Evolutionary conservation across 2,329 filamentous ascomycete genomes (phyloP), one percentile per base, ranked within the genome.

Genomic region (Beauveria caledonica): DNA sequence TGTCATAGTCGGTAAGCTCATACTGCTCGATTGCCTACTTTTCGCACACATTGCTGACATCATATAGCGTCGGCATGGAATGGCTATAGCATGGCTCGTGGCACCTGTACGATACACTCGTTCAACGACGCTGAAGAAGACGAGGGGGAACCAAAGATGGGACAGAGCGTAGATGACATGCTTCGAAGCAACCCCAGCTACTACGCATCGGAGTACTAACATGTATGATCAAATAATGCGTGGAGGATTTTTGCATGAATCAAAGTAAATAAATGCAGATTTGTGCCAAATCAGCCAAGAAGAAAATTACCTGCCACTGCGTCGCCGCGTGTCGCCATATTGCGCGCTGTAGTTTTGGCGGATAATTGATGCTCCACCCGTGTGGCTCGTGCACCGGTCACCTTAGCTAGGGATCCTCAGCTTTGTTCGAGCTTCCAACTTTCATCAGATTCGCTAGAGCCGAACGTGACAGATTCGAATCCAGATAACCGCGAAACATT

Each of bases 21-120:
- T 23, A 42, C 13, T 50, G 11, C 29, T 33, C 8, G 53, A n/a
- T 39, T 13, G 11, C 17, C 15, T 23, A 49, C 36, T 27, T 15
- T 10, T 4, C 5, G 10, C 17, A 23, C 3, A 44, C 1, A 10
- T 21, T 21, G 29, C 66, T 70, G 55, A 69, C 15, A 15, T 39
- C 17, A 44, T 61, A 46, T 63, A 90, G 91, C 91, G 44, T 94
- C 91, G 9, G 85, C 87, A 0, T 91, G 90, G 86, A 92, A 92
- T 65, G 89, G 89, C 23, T 89, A 85, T 74, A 86, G 86, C 52
- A 85, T 88, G 71, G 81, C 85, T 0, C 79, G 83, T 17, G 90
- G 89, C 13, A 93, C 90, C 1, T 91, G 89, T 64, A 88, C 88
- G 0, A 72, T 93, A 19, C 91, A 96, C 70, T 84, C 84, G 1